Percentiles rank a stretch among this genome's conserved stretches.
Conservation (phyloP, 345 rosid genomes). For the Dovyalis caffra region DNA sequence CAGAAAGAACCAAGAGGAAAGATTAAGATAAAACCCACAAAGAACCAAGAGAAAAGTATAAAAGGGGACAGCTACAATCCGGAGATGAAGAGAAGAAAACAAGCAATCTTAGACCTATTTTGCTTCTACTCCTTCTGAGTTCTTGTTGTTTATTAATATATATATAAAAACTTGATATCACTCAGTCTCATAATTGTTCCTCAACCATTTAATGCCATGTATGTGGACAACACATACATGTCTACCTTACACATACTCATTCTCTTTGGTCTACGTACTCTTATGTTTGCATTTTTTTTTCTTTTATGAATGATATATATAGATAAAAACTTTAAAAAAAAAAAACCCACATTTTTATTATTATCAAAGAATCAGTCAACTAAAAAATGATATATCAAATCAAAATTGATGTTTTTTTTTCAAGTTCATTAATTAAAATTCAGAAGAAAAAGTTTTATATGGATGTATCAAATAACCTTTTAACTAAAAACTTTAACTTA, state of each 20-base stretch:
- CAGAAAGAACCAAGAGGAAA: slow-evolving; percentile 21
- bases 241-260: slow-evolving; percentile 20
- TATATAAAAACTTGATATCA: not conserved
- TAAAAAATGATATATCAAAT: not conserved
- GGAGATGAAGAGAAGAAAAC: slow-evolving; percentile 47
- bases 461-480: not conserved
- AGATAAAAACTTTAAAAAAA: not conserved
- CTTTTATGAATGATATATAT: not conserved
- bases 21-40: slow-evolving; percentile 26
- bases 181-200: not conserved
- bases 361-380: not conserved
- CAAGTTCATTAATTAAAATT: too few relatives aligned
- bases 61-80: slow-evolving; percentile 52
- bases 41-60: slow-evolving; percentile 37
- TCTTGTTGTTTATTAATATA: slow-evolving; percentile 15
- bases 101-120: slow-evolving; percentile 33
- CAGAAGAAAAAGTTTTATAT: too few relatives aligned
- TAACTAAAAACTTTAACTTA: too few relatives aligned
- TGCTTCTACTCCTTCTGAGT: slow-evolving; percentile 16
- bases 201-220: slow-evolving; percentile 28
- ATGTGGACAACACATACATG: slow-evolving; percentile 28
- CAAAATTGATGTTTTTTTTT: not conserved
- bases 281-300: not conserved
- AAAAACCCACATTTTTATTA: not conserved
- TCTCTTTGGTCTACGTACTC: slow-evolving; percentile 2